Evolutionary conservation across 208 protist genomes (phyloP).

Genomic region (Leishmania mexicana): DNA sequence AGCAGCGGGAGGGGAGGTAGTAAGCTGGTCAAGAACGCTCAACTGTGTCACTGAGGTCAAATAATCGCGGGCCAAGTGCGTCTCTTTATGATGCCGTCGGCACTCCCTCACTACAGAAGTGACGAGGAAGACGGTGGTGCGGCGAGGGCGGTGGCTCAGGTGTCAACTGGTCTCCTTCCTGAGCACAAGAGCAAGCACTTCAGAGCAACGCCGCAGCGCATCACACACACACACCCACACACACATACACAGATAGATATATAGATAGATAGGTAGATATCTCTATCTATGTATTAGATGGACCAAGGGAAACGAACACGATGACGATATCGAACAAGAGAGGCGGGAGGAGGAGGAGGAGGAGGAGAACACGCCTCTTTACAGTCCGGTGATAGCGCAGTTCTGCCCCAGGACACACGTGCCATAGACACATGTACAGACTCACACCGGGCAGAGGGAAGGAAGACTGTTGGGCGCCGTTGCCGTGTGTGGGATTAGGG

Average conservation of each 20-base stretch:
- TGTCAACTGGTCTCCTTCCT: not conserved
- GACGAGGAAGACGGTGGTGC: not conserved
- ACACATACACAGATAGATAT: not conserved
- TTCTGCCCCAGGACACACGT: no score
- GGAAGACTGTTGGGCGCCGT: not conserved
- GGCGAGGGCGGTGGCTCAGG: not conserved
- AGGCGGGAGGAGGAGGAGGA: not conserved
- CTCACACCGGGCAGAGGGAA: not conserved
- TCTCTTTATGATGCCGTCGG: not conserved
- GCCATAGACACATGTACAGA: no score
- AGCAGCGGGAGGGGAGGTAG: not conserved
- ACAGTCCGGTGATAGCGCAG: no score
- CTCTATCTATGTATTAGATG: not conserved
- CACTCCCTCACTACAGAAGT: not conserved
- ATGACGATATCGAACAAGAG: not conserved
- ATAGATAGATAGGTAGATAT: not conserved
- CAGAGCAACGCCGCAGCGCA: not conserved
- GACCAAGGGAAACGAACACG: not conserved
- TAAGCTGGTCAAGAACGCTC: not conserved
- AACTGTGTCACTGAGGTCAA: not conserved
- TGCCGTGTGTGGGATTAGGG: not conserved
- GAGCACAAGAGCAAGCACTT: not conserved
- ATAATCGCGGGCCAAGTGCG: not conserved
- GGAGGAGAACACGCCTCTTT: no score
- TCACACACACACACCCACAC: not conserved